Evolutionary conservation across 257 asterid genomes (phyloP), one percentile per base, ranked within the genome.

Genomic region (Pogostemon cablin): DNA sequence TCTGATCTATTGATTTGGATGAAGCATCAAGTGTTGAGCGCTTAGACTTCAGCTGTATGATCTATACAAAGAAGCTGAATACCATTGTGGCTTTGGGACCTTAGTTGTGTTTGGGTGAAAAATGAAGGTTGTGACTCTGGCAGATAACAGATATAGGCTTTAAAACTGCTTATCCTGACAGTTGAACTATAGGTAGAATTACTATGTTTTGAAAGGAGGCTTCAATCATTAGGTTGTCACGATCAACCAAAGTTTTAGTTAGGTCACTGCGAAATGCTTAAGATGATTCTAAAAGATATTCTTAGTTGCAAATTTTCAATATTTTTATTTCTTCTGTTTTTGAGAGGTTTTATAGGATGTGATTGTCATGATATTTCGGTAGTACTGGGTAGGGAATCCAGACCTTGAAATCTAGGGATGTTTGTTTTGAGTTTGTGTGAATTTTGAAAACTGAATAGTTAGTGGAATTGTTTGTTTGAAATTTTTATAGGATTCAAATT

Each of bases 1-100:
- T 66, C 74, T 25, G 52, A 69, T 67, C 46, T 58, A 49, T 56
- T 67, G 41, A 40, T 67, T 49, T 68, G 70, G 40, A 7, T 58
- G 48, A 67, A 40, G 7, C 12, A 20, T 46, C 67, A 58, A n/a
- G 42, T 72, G 12, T 37, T 53, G 38, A 43, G 34, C 34, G 53
- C 35, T 46, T 39, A 71, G 8, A 4, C 9, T 48, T 59, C 55
- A 46, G 50, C 75, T 62, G 55, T 38, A 71, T 38, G 46, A 48
- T 49, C 53, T 37, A 8, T 9, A 12, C 32, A 38, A 17, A 6
- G 11, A 43, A 63, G 54, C 62, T 39, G 9, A 39, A 20, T n/a
- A 41, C 7, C 41, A 42, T 42, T 6, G 44, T 10, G 58, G 57
- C 25, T 9, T 25, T 46, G 25, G 44, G 34, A n/a, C 53, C 39